A percentile compares a stretch with the other conserved stretches of the same genome.
Evolutionary conservation across 176 grass and related monocot species (phyloP).

Genomic region (Neostapfia colusana): DNA sequence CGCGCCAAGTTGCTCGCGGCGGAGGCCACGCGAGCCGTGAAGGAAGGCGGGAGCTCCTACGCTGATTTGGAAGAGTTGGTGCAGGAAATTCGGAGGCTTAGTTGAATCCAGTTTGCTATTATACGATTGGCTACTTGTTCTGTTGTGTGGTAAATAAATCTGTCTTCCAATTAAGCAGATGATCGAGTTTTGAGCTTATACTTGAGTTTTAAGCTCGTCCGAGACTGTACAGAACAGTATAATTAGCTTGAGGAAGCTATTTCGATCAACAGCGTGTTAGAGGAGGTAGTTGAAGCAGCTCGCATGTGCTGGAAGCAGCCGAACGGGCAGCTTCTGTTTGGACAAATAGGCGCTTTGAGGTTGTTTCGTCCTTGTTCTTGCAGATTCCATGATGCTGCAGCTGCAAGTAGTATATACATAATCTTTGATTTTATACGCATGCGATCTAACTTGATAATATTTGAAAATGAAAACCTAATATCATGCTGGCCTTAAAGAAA

Average conservation of each 20-base stretch:
- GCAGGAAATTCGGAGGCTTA: slow-evolving; percentile 11
- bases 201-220: too few species aligned
- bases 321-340: neutral
- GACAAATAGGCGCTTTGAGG: neutral
- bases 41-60: slow-evolving; percentile 52
- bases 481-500: neutral
- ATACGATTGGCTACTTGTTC: neutral
- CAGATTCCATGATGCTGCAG: neutral
- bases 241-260: neutral
- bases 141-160: neutral
- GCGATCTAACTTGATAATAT: neutral
- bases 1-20: slow-evolving; percentile 43
- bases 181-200: too few species aligned
- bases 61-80: slow-evolving; percentile 18
- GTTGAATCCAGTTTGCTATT: neutral
- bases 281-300: neutral
- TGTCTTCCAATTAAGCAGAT: neutral
- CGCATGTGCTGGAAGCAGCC: neutral
- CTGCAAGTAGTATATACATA: neutral
- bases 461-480: neutral
- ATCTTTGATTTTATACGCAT: slow-evolving; percentile 16
- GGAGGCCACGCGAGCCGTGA: slow-evolving; percentile 33
- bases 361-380: neutral
- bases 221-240: neutral
- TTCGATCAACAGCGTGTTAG: neutral